Evolutionary conservation across 2,329 filamentous ascomycete species (phyloP).

Genomic region (Colletotrichum eleusines): DNA sequence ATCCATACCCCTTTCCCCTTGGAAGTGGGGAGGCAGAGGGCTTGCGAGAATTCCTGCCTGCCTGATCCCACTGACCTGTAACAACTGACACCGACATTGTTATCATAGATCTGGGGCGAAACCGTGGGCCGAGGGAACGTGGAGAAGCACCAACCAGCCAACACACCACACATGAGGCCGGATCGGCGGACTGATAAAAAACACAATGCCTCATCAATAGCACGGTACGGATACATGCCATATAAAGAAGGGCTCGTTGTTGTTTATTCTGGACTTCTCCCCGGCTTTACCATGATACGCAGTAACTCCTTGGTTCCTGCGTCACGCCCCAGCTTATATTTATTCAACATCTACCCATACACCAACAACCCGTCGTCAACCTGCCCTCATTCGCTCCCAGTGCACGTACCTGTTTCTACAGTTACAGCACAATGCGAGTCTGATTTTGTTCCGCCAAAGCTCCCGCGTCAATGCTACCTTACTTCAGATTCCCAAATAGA

Average conservation of each 20-base stretch:
- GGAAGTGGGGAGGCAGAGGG: background rate
- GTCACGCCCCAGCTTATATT: too few species aligned
- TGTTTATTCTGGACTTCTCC: too few species aligned
- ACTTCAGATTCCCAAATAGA: conserved; percentile 1
- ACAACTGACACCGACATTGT: background rate
- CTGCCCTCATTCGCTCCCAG: background rate
- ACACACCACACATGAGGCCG: background rate
- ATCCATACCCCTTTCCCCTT: background rate
- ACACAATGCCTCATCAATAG: too few species aligned
- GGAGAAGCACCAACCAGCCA: conserved; percentile 7
- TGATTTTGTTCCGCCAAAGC: background rate
- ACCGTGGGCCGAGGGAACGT: conserved; percentile 19
- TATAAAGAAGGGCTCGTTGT: too few species aligned
- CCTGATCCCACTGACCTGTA: background rate
- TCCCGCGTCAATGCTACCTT: background rate
- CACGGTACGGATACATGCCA: too few species aligned
- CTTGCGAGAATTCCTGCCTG: background rate
- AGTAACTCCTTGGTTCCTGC: too few species aligned
- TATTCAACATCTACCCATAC: too few species aligned
- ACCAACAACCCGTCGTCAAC: background rate
- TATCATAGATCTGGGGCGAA: conserved; percentile 3
- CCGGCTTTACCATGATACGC: too few species aligned
- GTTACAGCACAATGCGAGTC: background rate
- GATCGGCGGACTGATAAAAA: background rate
- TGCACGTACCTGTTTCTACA: background rate